Percentiles rank a stretch among this genome's conserved stretches.
phyloP scores from a whole-genome alignment of 768 basidiomycete species.

The Tulasnella sp. region DNA sequence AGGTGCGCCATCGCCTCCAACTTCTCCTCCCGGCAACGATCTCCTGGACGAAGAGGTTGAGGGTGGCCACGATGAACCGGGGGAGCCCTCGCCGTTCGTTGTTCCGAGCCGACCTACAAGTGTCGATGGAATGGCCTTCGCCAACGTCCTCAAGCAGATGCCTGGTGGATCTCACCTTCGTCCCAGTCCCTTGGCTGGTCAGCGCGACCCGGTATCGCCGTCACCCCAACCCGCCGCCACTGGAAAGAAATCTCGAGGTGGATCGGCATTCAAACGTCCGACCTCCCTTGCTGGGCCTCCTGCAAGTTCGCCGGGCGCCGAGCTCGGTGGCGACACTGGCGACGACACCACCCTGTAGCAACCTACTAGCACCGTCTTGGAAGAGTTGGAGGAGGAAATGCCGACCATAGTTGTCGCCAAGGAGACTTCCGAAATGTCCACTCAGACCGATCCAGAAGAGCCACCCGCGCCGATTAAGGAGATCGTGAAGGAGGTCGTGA shows the following conservation, averaged over 20 bases:
- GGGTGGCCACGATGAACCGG: not conserved
- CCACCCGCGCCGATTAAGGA: not conserved
- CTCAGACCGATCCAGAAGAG: not conserved
- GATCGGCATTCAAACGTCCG: too few relatives aligned
- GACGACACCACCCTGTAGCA: too few relatives aligned
- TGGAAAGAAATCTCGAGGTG: too few relatives aligned
- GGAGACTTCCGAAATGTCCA: too few relatives aligned
- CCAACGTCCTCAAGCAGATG: conserved; percentile 61
- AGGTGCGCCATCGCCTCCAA: not conserved
- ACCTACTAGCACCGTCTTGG: too few relatives aligned
- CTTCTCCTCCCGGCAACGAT: not conserved
- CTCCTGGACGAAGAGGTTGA: conserved; percentile 23
- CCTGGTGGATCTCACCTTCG: not conserved
- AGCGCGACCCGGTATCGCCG: too few relatives aligned
- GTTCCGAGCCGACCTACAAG: conserved; percentile 52
- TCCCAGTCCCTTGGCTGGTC: conserved; percentile 3
- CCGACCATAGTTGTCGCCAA: too few relatives aligned
- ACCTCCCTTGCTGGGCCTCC: too few relatives aligned
- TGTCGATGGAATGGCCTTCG: conserved; percentile 85
- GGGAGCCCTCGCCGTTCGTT: conserved; percentile 36
- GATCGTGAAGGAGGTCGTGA: conserved; percentile 12
- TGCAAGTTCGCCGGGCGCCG: conserved; percentile 74
- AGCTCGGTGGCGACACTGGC: conserved; percentile 37
- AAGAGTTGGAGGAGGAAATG: too few relatives aligned
- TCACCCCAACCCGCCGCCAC: too few relatives aligned